A percentile compares a stretch with the other conserved stretches of the same genome.
Conservation (phyloP, 768 basidiomycete genomes). For the Kwoniella dejecticola region DNA sequence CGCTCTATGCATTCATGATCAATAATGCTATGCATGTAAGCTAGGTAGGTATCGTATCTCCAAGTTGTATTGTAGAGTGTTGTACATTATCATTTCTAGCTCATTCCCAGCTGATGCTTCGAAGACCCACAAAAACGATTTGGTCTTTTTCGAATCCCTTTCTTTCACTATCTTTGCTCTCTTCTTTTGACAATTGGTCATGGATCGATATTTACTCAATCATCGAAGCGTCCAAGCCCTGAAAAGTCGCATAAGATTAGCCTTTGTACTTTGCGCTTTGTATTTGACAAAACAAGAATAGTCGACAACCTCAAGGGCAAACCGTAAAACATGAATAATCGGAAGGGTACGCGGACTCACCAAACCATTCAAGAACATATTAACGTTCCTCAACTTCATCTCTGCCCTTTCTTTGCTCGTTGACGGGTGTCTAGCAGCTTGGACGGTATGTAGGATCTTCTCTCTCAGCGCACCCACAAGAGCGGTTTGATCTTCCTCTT, state of each 20-base stretch:
- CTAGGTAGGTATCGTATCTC: too few species aligned
- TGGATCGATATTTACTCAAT: conserved; percentile 28
- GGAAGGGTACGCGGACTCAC: conserved; percentile 26
- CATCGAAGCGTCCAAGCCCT: conserved; percentile 38
- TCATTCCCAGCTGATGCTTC: background rate
- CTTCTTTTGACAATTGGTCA: too few species aligned
- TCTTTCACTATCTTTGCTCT: too few species aligned
- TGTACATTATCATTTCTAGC: background rate
- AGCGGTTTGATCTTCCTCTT: conserved; percentile 80
- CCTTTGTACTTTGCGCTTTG: too few species aligned
- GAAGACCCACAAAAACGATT: background rate
- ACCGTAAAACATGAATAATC: background rate
- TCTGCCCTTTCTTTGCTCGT: conserved; percentile 68
- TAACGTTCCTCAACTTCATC: conserved; percentile 86
- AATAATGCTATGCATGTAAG: too few species aligned
- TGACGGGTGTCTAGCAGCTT: conserved; percentile 72
- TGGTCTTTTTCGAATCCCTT: background rate
- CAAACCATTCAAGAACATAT: conserved; percentile 63
- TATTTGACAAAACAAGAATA: too few species aligned
- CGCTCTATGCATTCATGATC: too few species aligned
- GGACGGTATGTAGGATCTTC: conserved; percentile 80
- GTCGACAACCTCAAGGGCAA: background rate
- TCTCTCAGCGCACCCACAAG: conserved; percentile 84
- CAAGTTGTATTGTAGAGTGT: too few species aligned
- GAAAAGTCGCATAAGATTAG: background rate